Evolutionary conservation across 2,329 filamentous ascomycete species (phyloP), one percentile per base, ranked within the genome.

Genomic region (Sclerotinia minor): DNA sequence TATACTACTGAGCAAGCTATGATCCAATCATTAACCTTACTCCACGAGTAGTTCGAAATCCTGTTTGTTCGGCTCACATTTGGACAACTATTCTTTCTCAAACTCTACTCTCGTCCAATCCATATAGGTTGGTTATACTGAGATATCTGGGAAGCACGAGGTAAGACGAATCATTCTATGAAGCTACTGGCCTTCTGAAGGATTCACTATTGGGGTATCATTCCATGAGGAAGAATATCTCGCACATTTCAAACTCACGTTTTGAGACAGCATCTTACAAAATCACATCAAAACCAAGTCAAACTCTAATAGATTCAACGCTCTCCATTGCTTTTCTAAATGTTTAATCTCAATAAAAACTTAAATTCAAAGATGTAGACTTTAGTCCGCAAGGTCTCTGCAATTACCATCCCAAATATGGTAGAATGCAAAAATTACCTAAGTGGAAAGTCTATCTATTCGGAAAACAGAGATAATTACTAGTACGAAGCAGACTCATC

Each of bases 401-500:
- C 45, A 26, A 50, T 21, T 8, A 38, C 45, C 29, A 50, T 61
- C 45, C 29, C 26, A 61, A 15, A 38, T 38, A 50, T 29, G 45
- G 26, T 61, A 26, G 29, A 38, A 61, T 50, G 59, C 59, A 50
- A 61, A 61, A 61, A 15, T 32, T n/a, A 19, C 44, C 29, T 13
- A 41, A 50, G 2, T 15, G 29, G 32, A 19, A 50, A 50, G 59
- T 61, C 45, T 26, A 61, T 49, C 45, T 60, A 49, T 60, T 50
- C n/a, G 58, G 29, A 49, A 60, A 15, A 35, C 59, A n/a, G 50
- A 50, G 47, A 50, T 50, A 45, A 61, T 5, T 15, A 50, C 29
- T 38, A 60, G 9, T 35, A 19, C 59, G 50, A 61, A n/a, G 29
- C 32, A 50, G 29, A 50, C 59, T 50, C 59, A 50, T 38, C 59